Conservation (phyloP, 352 stramenopile species). For the Poterioochromonas sp. region DNA sequence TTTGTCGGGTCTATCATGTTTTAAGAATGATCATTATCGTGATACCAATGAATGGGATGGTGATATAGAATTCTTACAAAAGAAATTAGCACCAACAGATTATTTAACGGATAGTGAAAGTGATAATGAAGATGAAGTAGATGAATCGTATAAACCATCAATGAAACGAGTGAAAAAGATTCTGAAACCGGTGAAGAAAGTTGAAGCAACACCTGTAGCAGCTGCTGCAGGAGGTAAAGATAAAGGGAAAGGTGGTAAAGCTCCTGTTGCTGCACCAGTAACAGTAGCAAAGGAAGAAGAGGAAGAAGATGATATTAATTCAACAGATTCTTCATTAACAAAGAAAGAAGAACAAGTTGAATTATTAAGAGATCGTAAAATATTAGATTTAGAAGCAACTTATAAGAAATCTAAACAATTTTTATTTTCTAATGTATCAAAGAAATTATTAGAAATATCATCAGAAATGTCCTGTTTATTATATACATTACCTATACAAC, state of each 20-base stretch:
- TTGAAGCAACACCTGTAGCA: no score
- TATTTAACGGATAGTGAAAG: constrained; percentile 25
- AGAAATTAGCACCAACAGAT: neutral
- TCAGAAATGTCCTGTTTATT: neutral
- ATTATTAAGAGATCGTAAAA: constrained; percentile 24
- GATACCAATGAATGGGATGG: neutral
- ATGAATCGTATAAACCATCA: neutral
- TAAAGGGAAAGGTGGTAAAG: no score
- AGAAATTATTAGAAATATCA: neutral
- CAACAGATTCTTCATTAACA: no score
- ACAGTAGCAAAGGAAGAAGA: neutral
- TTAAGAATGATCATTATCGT: neutral
- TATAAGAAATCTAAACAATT: neutral
- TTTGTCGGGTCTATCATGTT: neutral
- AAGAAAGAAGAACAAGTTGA: constrained; percentile 15
- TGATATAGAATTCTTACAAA: constrained; percentile 12
- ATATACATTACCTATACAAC: neutral
- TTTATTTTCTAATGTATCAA: neutral
- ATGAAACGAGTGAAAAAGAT: neutral
- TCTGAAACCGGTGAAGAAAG: neutral
- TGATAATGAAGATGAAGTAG: constrained; percentile 24
- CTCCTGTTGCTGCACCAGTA: neutral
- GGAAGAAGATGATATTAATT: no score
- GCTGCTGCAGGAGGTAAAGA: no score
- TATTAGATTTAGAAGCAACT: neutral